These are phyloP conservation scores for Tetracentron sinense DNA, from an alignment of 164 flowering plant species.

Conservation along the genomic window DNA sequence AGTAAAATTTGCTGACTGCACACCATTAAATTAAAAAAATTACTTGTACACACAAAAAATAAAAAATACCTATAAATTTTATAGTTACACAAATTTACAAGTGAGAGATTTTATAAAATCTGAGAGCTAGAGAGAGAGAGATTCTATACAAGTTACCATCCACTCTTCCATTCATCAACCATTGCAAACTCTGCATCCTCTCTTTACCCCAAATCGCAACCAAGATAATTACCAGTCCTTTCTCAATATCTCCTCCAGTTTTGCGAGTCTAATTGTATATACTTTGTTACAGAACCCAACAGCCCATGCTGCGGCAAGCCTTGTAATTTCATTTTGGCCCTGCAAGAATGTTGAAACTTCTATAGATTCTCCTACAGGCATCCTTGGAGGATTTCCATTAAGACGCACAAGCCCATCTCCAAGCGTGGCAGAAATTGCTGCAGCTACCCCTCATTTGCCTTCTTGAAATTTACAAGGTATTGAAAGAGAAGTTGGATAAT, in stretches of 20 bases:
- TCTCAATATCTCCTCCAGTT: constrained; percentile 51
- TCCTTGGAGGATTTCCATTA: constrained; percentile 36
- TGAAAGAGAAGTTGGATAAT: no score
- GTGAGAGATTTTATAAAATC: no score
- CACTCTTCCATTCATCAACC: constrained; percentile 44
- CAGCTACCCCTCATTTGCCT: no score
- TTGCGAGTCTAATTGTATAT: constrained; percentile 62
- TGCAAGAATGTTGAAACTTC: constrained; percentile 38
- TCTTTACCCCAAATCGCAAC: constrained; percentile 34
- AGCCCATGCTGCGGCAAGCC: constrained; percentile 84
- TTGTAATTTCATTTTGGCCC: constrained; percentile 74
- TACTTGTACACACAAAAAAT: no score
- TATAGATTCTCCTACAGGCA: constrained; percentile 32
- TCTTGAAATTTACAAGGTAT: no score
- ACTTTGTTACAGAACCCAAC: constrained; percentile 76
- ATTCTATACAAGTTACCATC: no score
- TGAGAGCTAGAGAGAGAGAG: no score
- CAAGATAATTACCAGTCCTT: constrained; percentile 50
- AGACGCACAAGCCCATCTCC: constrained; percentile 39
- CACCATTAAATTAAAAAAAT: no score
- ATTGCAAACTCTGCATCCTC: constrained; percentile 44
- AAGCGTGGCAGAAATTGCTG: constrained; percentile 72
- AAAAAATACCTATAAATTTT: no score
- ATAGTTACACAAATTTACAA: no score
- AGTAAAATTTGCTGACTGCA: no score